Conservation (phyloP, 768 basidiomycete species). For the Nidularia pulvinata region DNA sequence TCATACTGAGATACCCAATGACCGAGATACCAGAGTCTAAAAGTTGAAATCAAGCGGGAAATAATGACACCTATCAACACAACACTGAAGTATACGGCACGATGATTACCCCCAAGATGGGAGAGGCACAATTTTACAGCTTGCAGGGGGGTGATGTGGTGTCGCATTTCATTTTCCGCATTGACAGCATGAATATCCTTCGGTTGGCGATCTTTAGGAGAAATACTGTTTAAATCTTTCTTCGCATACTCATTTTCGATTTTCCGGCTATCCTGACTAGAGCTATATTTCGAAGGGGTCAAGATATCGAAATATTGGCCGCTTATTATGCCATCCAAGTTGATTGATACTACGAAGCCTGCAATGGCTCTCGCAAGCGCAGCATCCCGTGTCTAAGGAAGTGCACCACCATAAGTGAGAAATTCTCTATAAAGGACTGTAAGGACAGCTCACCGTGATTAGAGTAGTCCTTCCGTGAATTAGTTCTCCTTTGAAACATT, state of each 20-base stretch:
- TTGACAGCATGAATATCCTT: conserved; percentile 51
- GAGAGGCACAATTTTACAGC: conserved; percentile 34
- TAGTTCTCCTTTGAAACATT: conserved; percentile 81
- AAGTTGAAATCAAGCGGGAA: conserved; percentile 13
- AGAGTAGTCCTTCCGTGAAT: conserved; percentile 80
- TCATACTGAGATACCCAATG: conserved; percentile 48
- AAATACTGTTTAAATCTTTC: conserved; percentile 18
- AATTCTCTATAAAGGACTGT: too few relatives aligned
- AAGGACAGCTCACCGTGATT: conserved; percentile 54
- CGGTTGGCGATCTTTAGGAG: conserved; percentile 21
- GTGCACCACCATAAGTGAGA: neutral
- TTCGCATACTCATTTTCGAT: conserved; percentile 20
- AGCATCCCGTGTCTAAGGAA: conserved; percentile 44
- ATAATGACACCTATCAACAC: conserved; percentile 17
- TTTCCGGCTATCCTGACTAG: conserved; percentile 24
- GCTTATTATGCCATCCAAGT: conserved; percentile 43
- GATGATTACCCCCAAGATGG: conserved; percentile 28
- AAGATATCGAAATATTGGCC: neutral
- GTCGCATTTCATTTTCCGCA: conserved; percentile 55
- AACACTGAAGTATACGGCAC: conserved; percentile 23
- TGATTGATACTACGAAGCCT: conserved; percentile 54
- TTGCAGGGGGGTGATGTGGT: conserved; percentile 53
- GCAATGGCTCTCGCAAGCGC: conserved; percentile 53
- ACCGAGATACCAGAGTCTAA: conserved; percentile 36
- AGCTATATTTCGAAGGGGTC: neutral